Evolutionary conservation across 768 basidiomycete genomes (phyloP).

Genomic region (Macrolepiota dolichaula): DNA sequence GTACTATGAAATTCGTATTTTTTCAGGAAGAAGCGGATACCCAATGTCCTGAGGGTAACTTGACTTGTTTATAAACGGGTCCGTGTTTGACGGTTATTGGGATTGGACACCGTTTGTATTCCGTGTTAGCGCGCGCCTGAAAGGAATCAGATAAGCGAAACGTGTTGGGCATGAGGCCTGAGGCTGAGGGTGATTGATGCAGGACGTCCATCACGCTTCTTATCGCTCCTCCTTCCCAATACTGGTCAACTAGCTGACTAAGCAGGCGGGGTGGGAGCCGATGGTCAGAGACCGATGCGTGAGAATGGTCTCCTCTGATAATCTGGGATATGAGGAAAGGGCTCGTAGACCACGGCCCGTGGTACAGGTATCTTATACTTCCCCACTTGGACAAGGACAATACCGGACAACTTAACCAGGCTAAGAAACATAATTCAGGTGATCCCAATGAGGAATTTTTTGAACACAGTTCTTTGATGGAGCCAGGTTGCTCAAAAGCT

Average conservation of each 20-base stretch:
- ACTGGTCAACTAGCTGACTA: not conserved
- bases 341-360: not conserved
- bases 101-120: slow-evolving; percentile 2
- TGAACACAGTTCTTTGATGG: not conserved
- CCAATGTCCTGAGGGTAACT: not conserved
- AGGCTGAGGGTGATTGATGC: not conserved
- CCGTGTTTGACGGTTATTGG: not conserved
- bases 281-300: not conserved
- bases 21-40: not conserved
- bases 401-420: not conserved
- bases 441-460: not conserved
- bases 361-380: not conserved
- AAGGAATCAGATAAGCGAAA: not conserved
- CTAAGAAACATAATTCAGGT: not conserved
- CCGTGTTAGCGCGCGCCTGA: slow-evolving; percentile 3
- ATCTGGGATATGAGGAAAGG: not conserved
- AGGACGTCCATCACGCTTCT: not conserved
- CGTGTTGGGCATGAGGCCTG: slow-evolving; percentile 11
- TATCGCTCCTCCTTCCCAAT: not conserved
- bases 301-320: not conserved
- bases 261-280: not conserved
- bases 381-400: not conserved
- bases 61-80: not conserved
- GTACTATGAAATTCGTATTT: not conserved
- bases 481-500: not conserved